Evolutionary conservation across 352 stramenopile genomes (phyloP).

Genomic region (Globisporangium emineosum): DNA sequence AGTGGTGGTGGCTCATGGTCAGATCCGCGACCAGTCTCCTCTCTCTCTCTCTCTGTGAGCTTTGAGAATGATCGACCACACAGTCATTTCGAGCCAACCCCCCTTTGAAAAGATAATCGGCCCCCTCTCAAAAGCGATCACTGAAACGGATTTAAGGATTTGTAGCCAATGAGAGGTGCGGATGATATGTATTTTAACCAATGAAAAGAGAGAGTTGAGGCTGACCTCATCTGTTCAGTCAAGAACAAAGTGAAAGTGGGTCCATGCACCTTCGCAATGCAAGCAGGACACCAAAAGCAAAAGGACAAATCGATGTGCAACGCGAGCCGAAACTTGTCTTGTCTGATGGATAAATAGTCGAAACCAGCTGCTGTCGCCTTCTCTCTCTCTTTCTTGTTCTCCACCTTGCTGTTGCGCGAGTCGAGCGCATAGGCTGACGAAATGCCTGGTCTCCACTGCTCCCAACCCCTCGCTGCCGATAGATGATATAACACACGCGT

Average conservation of each 20-base stretch:
- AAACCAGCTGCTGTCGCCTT: background rate
- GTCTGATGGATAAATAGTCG: slow-evolving; percentile 1
- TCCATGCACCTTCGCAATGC: background rate
- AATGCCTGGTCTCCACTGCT: background rate
- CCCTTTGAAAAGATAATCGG: background rate
- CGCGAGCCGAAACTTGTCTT: background rate
- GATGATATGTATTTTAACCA: background rate
- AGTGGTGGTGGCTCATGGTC: slow-evolving; percentile 14
- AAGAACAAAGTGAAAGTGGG: background rate
- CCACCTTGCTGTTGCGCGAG: background rate
- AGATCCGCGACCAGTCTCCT: background rate
- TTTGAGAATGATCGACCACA: background rate
- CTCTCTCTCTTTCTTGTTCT: background rate
- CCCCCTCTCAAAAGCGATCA: slow-evolving; percentile 7
- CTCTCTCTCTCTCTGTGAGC: background rate
- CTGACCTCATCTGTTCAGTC: background rate
- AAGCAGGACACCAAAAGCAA: background rate
- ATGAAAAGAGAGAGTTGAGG: background rate
- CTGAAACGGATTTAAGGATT: background rate
- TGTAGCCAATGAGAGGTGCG: slow-evolving; percentile 3
- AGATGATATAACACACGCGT: background rate
- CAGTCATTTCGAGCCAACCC: background rate
- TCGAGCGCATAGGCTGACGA: background rate
- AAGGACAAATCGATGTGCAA: background rate
- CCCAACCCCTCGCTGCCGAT: background rate